Evolutionary conservation across 306 rosid species (phyloP), one percentile per base, ranked within the genome.

Genomic region (Lathyrus oleraceus): DNA sequence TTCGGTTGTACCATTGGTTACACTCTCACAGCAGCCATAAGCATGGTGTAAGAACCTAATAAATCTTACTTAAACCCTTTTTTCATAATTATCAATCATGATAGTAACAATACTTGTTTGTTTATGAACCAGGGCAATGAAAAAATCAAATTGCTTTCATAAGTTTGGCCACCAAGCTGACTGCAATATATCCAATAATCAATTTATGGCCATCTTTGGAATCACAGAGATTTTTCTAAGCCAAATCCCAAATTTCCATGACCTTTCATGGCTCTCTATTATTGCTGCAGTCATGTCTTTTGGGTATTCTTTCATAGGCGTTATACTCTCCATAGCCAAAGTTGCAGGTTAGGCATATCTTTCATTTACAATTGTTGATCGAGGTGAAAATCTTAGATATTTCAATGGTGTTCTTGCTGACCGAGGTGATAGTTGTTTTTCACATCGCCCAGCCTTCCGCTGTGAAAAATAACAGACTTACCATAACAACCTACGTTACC

Each of bases 31-130:
- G 79, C 79, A 15, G 16, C 86, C 52, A 76, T 72, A 16, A 83
- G 86, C 67, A 76, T 79, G 86, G 77, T 67, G 86, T 83, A 83
- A 79, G 86, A 25, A 43, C 21, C 27, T 56, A n/a, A n/a, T 16
- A 17, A 30, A 23, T 69, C 13, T 71, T 39, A 38, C 11, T 38
- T 10, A 38, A 38, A 8, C 43, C 10, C 14, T 40, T 40, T 10
- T 40, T 40, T 40, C 4, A 40, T 4, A 11, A 40, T 10, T 40
- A 40, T 42, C 5, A 11, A 10, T 1, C 11, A 40, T 11, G 47
- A 12, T 11, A 12, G 47, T 11, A 42, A 42, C 0, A 42, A 11
- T 42, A 42, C 14, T 40, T 47, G 19, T 1, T 14, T 6, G 8
- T 45, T 8, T 40, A 4, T 71, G 28, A 28, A 63, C 2, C 76